Base-by-base conservation (phyloP, 1,284 basidiomycete genomes). In the Termitomyces sp. region DNA sequence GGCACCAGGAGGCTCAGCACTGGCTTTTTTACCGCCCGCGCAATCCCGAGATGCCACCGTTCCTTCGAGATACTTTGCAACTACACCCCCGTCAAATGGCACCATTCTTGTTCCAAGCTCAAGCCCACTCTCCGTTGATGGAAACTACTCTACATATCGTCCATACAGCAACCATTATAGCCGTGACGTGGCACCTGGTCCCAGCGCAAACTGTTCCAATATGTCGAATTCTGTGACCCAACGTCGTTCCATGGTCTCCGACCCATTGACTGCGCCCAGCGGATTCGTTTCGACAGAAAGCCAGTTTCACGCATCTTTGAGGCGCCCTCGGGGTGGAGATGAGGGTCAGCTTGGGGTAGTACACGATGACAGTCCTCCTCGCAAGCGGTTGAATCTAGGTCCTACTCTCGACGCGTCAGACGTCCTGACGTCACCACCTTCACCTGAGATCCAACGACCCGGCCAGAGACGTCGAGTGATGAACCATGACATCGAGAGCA, bases 81-180 rank as follows among this genome's bases (percentile, higher is more conserved):
- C 62, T 24, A 67, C 70, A 33, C 67, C 71, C 21, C 65, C 70
- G 1, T 64, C 72, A 19, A 66, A 73, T 40, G 81, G 80, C 65
- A 80, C 72, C 51, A 70, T 90, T 50, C 81, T 90, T 51, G 86
- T 88, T 28, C 88, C 88, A 33, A 86, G 77, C 69, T 90, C 89
- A 53, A 90, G 86, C 62, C 86, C 87, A 44, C 63, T 78, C 30
- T 62, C 64, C 31, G 66, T 74, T 41, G 78, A 83, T 50, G 62
- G 64, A 12, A 53, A 67, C 46, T 62, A 67, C 60, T 70, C 65
- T 10, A 51, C 70, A 38, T 71, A 80, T 67, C 68, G 67, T 12
- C 62, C 73, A 17, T 69, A 74, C 58, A 64, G 64, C 34, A 67
- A 70, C 8, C 59, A 63, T 52, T 61, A 58, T 46, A 60, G 57